A percentile compares a stretch with the other conserved stretches of the same genome.
Evolutionary conservation across 2,329 filamentous ascomycete species (phyloP).

Genomic region (Capronia americana): DNA sequence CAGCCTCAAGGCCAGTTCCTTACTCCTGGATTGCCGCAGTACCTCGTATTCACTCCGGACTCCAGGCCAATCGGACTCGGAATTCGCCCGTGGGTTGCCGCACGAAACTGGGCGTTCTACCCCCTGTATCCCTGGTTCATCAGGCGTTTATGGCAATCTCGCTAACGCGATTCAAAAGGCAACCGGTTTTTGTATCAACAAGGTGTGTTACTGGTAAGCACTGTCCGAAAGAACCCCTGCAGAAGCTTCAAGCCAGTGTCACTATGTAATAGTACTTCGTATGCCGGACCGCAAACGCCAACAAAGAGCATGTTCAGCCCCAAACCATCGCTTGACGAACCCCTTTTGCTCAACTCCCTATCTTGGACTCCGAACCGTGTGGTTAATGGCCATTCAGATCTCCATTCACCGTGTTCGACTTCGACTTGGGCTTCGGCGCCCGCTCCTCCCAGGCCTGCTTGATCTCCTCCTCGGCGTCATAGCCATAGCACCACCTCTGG

Average conservation of each 20-base stretch:
- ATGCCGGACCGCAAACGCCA: not conserved
- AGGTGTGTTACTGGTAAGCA: not conserved
- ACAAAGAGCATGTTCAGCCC: not conserved
- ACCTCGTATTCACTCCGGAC: no score
- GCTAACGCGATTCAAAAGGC: not conserved
- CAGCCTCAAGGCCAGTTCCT: no score
- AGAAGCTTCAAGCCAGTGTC: not conserved
- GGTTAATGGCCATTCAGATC: constrained; percentile 6
- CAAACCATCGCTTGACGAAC: not conserved
- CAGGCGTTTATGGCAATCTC: not conserved
- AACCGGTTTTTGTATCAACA: not conserved
- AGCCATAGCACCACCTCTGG: constrained; percentile 57
- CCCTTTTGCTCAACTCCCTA: not conserved
- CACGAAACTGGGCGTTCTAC: not conserved
- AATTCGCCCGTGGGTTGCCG: not conserved
- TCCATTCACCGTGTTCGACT: constrained; percentile 14
- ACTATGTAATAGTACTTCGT: not conserved
- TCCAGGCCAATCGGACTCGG: no score
- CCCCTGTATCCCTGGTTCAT: not conserved
- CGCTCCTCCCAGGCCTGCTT: constrained; percentile 42
- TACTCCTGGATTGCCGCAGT: no score
- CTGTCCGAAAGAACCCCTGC: not conserved
- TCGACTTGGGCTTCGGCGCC: constrained; percentile 3
- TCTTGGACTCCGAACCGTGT: not conserved
- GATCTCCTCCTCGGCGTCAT: constrained; percentile 53